phyloP scores from a whole-genome alignment of 257 asterid genomes.

The Echium plantagineum region DNA sequence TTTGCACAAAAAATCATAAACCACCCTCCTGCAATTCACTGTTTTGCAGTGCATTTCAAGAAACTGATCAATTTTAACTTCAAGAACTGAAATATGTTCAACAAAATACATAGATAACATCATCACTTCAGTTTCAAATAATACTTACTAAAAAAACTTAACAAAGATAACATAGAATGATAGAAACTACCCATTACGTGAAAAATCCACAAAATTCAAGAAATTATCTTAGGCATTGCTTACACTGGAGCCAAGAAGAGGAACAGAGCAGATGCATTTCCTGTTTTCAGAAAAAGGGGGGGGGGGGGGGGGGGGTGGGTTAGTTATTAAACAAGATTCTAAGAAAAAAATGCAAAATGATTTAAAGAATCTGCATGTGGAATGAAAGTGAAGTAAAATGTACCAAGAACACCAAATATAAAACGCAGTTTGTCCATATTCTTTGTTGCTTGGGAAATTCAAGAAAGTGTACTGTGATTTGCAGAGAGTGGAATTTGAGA shows the following conservation, averaged over 20 bases:
- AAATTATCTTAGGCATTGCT: slow-evolving; percentile 10
- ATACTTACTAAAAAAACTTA: background rate
- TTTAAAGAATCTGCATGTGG: background rate
- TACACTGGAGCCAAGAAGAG: slow-evolving; percentile 83
- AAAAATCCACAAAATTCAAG: background rate
- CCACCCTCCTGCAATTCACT: background rate
- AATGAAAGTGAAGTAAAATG: slow-evolving; percentile 1
- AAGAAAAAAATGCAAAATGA: background rate
- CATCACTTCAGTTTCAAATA: background rate
- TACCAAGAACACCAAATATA: slow-evolving; percentile 2
- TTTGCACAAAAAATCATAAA: background rate
- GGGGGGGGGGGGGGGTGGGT: background rate
- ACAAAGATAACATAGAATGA: background rate
- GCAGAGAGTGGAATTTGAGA: background rate
- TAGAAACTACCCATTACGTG: too few relatives aligned
- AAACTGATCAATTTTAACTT: background rate
- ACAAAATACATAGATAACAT: background rate
- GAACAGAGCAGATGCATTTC: slow-evolving; percentile 69
- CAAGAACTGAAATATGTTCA: background rate
- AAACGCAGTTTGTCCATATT: background rate
- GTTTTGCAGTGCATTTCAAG: background rate
- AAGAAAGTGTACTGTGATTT: slow-evolving; percentile 1
- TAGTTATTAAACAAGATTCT: background rate
- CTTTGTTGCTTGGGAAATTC: background rate
- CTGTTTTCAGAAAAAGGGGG: slow-evolving; percentile 30